A percentile compares a stretch with the other conserved stretches of the same genome.
Evolutionary conservation across 441 rosid species (phyloP).

Genomic region (Erodium texanum): DNA sequence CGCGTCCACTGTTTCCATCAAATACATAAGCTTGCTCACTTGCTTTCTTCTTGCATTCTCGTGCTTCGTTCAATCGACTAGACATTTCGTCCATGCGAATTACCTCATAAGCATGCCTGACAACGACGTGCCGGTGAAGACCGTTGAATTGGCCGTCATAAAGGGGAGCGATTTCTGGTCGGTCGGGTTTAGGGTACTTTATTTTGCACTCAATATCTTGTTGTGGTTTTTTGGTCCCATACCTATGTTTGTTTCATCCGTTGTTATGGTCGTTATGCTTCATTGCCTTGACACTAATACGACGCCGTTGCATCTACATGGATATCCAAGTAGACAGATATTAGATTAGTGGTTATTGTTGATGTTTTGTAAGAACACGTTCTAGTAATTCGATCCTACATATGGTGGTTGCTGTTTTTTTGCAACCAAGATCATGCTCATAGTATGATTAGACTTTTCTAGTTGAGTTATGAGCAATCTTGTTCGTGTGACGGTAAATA

Average conservation of each 20-base stretch:
- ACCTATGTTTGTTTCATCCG: constrained; percentile 55
- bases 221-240: constrained; percentile 77
- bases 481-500: no score
- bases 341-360: background rate
- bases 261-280: constrained; percentile 38
- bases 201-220: constrained; percentile 53
- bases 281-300: constrained; percentile 41
- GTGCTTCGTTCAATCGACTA: constrained; percentile 64
- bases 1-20: constrained; percentile 48
- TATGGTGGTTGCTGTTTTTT: no score
- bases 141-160: constrained; percentile 31
- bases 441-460: no score
- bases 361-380: no score
- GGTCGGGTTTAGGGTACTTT: constrained; percentile 50
- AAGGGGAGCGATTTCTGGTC: constrained; percentile 66
- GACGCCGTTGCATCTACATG: constrained; percentile 33
- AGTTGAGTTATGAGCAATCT: no score
- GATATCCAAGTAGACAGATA: constrained; percentile 1
- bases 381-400: background rate
- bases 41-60: constrained; percentile 64
- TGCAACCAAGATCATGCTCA: no score
- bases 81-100: constrained; percentile 51
- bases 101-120: constrained; percentile 49
- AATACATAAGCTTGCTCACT: constrained; percentile 50
- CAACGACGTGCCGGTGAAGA: constrained; percentile 28